Conservation (phyloP, 164 flowering plant genomes). For the Amborella trichopoda region DNA sequence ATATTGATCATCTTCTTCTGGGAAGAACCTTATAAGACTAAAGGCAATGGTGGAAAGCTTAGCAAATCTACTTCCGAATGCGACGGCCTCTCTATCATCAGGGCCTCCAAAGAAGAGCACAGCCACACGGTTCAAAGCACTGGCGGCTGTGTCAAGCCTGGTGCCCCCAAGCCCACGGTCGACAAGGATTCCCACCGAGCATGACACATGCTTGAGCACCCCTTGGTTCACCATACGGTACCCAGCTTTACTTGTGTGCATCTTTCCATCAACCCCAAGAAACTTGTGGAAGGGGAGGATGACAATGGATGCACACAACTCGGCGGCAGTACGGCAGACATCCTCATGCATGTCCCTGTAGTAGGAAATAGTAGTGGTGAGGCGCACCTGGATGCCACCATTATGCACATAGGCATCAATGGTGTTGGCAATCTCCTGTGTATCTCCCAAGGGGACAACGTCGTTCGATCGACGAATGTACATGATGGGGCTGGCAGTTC, state of each 20-base stretch:
- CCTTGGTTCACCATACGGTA: slow-evolving; percentile 46
- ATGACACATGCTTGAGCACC: slow-evolving; percentile 45
- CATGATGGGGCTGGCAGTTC: slow-evolving; percentile 4
- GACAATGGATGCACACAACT: slow-evolving; percentile 28
- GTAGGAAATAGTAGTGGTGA: slow-evolving; percentile 29
- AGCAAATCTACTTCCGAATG: slow-evolving; percentile 45
- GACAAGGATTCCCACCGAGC: slow-evolving; percentile 52
- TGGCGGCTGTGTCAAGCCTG: slow-evolving; percentile 13
- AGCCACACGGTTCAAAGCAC: slow-evolving; percentile 21
- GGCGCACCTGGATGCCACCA: slow-evolving; percentile 23
- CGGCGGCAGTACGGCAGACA: slow-evolving; percentile 42
- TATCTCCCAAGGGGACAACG: neutral
- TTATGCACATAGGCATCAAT: slow-evolving; percentile 40
- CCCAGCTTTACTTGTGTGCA: slow-evolving; percentile 45
- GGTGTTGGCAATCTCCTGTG: slow-evolving; percentile 1
- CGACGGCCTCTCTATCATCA: slow-evolving; percentile 74
- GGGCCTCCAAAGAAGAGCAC: slow-evolving; percentile 73
- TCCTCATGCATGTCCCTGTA: slow-evolving; percentile 37
- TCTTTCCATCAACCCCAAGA: slow-evolving; percentile 53
- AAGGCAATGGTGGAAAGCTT: slow-evolving; percentile 50
- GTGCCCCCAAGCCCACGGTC: slow-evolving; percentile 38
- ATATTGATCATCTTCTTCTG: slow-evolving; percentile 14
- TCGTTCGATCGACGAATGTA: neutral
- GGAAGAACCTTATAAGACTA: slow-evolving; percentile 47
- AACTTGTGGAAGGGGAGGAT: slow-evolving; percentile 58